phyloP scores from a whole-genome alignment of 148 eudicot genomes.

The Chenopodium berlandieri region DNA sequence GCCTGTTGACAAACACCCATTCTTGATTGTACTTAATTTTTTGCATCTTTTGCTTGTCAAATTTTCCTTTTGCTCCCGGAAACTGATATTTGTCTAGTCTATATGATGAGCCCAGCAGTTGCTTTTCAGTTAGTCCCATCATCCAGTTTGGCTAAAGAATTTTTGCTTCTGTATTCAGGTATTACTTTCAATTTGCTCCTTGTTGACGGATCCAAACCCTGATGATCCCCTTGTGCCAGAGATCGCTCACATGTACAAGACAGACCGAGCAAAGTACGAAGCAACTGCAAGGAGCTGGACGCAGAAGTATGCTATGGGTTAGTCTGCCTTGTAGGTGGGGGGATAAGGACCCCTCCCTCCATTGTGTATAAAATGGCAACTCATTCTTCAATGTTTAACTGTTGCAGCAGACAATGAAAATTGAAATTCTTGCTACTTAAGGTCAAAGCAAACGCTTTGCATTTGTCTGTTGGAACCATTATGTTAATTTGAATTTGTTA shows the following conservation, averaged over 20 bases:
- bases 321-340: conserved; percentile 6
- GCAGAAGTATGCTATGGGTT: conserved; percentile 77
- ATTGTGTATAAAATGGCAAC: conserved; percentile 29
- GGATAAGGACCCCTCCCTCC: conserved; percentile 3
- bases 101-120: not conserved
- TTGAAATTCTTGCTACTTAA: conserved; percentile 1
- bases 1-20: not conserved
- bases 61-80: not conserved
- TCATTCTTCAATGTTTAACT: conserved; percentile 29
- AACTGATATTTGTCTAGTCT: not conserved
- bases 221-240: conserved; percentile 71
- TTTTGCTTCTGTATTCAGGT: conserved; percentile 36
- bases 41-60: not conserved
- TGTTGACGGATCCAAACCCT: conserved; percentile 66
- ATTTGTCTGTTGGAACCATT: conserved; percentile 33
- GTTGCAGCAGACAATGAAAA: conserved; percentile 26
- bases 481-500: conserved; percentile 21
- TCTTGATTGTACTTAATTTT: not conserved
- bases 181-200: conserved; percentile 63
- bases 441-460: conserved; percentile 22
- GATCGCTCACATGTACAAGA: conserved; percentile 75
- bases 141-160: not conserved
- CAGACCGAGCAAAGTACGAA: conserved; percentile 61
- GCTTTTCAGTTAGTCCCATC: not conserved
- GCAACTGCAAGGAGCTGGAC: conserved; percentile 74